Percentiles rank a stretch among this genome's conserved stretches.
Conservation (phyloP, 139 green algal species). For the Pleodorina starrii region DNA sequence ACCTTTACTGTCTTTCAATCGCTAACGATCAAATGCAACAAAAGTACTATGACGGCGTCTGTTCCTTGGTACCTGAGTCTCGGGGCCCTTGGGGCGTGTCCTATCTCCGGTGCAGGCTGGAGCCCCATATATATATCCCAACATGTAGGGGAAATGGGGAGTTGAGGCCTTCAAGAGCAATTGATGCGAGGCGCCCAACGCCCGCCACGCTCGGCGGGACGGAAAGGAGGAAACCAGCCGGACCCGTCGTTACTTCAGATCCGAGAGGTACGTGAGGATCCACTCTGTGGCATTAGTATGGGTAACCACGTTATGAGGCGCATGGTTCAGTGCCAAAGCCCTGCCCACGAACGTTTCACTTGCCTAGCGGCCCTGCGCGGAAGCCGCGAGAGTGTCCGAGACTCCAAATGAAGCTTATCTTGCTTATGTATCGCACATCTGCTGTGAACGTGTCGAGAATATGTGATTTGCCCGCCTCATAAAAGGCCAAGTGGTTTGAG, state of each 20-base stretch:
- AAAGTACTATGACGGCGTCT: neutral
- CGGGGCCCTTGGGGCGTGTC: neutral
- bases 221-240: neutral
- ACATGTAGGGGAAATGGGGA: slow-evolving; percentile 23
- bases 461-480: no score
- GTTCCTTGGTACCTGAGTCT: neutral
- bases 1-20: no score
- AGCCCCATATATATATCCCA: neutral
- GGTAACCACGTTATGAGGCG: no score
- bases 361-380: neutral
- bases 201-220: slow-evolving; percentile 20
- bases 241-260: neutral
- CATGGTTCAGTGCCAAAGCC: no score
- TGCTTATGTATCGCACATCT: neutral
- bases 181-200: slow-evolving; percentile 16
- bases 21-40: slow-evolving; percentile 13
- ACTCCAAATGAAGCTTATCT: neutral
- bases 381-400: neutral
- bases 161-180: slow-evolving; percentile 7
- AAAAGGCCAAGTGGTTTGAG: no score
- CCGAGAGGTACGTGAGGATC: neutral
- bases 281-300: no score
- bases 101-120: slow-evolving; percentile 17
- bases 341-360: slow-evolving; percentile 7
- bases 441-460: no score